A percentile compares a stretch with the other conserved stretches of the same genome.
Conservation (phyloP, 345 rosid species). For the Cochlearia excelsa region DNA sequence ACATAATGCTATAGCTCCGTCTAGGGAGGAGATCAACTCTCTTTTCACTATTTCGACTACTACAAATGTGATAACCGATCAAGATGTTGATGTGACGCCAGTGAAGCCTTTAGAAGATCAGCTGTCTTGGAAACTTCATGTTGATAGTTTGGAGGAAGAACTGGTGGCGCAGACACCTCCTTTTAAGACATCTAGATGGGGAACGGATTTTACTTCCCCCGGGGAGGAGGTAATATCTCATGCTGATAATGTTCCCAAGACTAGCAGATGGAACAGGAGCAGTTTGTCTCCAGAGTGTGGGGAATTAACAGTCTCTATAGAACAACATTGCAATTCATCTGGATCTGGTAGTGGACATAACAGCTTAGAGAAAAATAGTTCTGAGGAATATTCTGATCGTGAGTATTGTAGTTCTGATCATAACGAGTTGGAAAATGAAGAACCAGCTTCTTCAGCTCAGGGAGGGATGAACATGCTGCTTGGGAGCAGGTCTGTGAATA, state of each 20-base stretch:
- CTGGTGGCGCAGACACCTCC: constrained; percentile 35
- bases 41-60: constrained; percentile 16
- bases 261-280: constrained; percentile 26
- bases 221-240: constrained; percentile 26
- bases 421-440: constrained; percentile 37
- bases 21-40: constrained; percentile 23
- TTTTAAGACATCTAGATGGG: constrained; percentile 68
- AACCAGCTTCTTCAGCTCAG: constrained; percentile 22
- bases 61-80: constrained; percentile 8
- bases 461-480: constrained; percentile 54
- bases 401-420: constrained; percentile 34
- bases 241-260: constrained; percentile 31
- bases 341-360: constrained; percentile 35
- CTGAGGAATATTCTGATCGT: constrained; percentile 31
- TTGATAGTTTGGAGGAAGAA: constrained; percentile 45
- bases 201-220: constrained; percentile 40
- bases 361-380: constrained; percentile 24
- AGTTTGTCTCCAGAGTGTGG: constrained; percentile 46
- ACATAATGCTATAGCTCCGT: constrained; percentile 30
- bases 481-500: constrained; percentile 63
- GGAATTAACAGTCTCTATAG: constrained; percentile 40
- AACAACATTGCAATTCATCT: constrained; percentile 30
- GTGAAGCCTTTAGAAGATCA: constrained; percentile 23
- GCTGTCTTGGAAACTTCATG: constrained; percentile 1
- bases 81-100: not conserved